Conservation (phyloP, 129 eudicot species). For the Oenanthe sinensis region DNA sequence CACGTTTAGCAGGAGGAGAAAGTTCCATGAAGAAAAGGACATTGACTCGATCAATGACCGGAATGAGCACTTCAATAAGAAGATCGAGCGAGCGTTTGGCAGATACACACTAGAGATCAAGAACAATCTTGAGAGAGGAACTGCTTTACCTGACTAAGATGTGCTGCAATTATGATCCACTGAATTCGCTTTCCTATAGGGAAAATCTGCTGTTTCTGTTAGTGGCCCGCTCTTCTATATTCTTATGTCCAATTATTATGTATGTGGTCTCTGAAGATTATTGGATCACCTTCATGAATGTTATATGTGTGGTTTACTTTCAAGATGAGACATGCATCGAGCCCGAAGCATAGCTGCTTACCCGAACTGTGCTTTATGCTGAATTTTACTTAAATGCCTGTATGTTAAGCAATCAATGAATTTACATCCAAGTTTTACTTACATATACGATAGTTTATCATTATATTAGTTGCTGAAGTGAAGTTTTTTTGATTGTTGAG, state of each 20-base stretch:
- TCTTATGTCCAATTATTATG: not conserved
- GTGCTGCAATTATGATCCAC: not conserved
- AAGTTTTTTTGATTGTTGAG: not conserved
- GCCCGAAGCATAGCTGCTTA: not conserved
- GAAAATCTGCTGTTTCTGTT: not conserved
- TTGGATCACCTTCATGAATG: not conserved
- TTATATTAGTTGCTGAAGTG: not conserved
- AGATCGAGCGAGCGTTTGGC: conserved; percentile 96
- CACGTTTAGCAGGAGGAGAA: conserved; percentile 90
- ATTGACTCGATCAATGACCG: conserved; percentile 96
- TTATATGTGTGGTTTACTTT: not conserved
- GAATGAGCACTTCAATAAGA: conserved; percentile 95
- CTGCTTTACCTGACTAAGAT: conserved; percentile 91
- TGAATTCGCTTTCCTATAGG: not conserved
- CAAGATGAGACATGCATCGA: not conserved
- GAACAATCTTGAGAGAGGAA: conserved; percentile 98
- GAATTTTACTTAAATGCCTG: not conserved
- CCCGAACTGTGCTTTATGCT: not conserved
- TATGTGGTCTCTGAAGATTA: not conserved
- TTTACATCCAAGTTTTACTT: not conserved
- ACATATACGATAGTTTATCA: not conserved
- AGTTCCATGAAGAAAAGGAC: conserved; percentile 83
- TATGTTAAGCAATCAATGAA: not conserved
- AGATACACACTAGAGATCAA: conserved; percentile 90
- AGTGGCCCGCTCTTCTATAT: not conserved